phyloP scores from a whole-genome alignment of 306 rosid genomes.

The Corylus heterophylla region DNA sequence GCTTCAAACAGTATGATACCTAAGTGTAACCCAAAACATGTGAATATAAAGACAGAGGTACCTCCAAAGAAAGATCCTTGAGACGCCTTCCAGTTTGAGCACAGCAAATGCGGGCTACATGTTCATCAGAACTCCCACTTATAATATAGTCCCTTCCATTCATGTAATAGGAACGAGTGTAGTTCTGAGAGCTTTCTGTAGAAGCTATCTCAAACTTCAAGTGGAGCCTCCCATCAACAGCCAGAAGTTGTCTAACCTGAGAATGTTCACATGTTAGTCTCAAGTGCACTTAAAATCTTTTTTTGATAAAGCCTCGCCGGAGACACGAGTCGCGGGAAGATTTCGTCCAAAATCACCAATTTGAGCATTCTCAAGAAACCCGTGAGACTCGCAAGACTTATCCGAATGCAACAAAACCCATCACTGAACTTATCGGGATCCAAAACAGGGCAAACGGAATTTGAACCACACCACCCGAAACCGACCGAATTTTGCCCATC shows the following conservation, averaged over 20 bases:
- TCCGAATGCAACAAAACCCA: no score
- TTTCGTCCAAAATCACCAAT: no score
- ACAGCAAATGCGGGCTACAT: constrained; percentile 76
- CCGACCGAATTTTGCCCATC: no score
- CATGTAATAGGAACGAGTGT: constrained; percentile 85
- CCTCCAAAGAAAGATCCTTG: constrained; percentile 80
- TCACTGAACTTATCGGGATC: no score
- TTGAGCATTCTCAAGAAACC: no score
- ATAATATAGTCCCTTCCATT: constrained; percentile 84
- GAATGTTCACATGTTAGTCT: constrained; percentile 31
- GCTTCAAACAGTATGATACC: neutral
- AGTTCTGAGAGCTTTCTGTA: constrained; percentile 70
- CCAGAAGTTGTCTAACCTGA: constrained; percentile 76
- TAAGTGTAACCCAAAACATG: neutral
- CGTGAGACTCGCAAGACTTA: no score
- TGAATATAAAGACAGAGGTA: constrained; percentile 31
- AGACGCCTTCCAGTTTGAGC: constrained; percentile 85
- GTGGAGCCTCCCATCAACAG: constrained; percentile 86
- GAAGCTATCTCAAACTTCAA: constrained; percentile 70
- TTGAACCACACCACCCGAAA: no score
- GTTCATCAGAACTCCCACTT: constrained; percentile 90
- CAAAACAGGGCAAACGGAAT: no score
- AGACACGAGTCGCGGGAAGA: no score
- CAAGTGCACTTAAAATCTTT: neutral
- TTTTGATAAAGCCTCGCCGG: no score